A percentile compares a stretch with the other conserved stretches of the same genome.
Evolutionary conservation across 1,139 yeast species (phyloP).

Genomic region (Tardiomyces digboiensis): DNA sequence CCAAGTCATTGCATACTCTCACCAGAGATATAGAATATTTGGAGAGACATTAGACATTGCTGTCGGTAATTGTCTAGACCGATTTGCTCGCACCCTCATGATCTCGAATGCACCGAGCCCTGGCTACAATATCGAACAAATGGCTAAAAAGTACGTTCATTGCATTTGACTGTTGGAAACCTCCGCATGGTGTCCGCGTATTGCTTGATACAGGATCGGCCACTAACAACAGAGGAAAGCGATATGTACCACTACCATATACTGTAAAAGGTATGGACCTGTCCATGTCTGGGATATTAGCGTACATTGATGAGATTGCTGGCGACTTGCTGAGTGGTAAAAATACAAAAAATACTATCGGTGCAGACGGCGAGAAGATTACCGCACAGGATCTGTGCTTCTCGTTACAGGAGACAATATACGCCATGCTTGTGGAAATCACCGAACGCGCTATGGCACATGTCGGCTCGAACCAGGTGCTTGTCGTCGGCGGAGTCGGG

Average conservation of each 20-base stretch:
- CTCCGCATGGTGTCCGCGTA: too few relatives aligned
- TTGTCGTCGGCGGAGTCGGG: slow-evolving; percentile 98
- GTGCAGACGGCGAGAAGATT: slow-evolving; percentile 35
- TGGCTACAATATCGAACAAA: slow-evolving; percentile 91
- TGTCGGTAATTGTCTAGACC: slow-evolving; percentile 90
- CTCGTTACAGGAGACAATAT: slow-evolving; percentile 84
- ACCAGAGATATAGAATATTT: slow-evolving; percentile 85
- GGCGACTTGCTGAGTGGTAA: slow-evolving; percentile 52
- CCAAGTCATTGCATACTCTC: slow-evolving; percentile 94
- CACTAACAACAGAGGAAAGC: too few relatives aligned
- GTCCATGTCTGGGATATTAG: slow-evolving; percentile 92
- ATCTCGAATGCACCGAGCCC: slow-evolving; percentile 95
- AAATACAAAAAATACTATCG: slow-evolving; percentile 42
- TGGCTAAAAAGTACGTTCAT: slow-evolving; percentile 76
- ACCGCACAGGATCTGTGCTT: slow-evolving; percentile 87
- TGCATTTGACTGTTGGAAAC: too few relatives aligned
- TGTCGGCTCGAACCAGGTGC: slow-evolving; percentile 79
- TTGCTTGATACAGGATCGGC: too few relatives aligned
- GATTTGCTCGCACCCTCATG: slow-evolving; percentile 85
- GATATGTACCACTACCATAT: slow-evolving; percentile 74
- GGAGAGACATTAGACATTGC: slow-evolving; percentile 98
- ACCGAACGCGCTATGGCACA: slow-evolving; percentile 99
- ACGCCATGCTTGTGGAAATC: slow-evolving; percentile 95
- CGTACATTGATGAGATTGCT: slow-evolving; percentile 73
- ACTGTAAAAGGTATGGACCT: slow-evolving; percentile 98